These are phyloP conservation scores for Gentiana straminea DNA, from an alignment of 257 asterid genomes.

Conservation along the genomic window DNA sequence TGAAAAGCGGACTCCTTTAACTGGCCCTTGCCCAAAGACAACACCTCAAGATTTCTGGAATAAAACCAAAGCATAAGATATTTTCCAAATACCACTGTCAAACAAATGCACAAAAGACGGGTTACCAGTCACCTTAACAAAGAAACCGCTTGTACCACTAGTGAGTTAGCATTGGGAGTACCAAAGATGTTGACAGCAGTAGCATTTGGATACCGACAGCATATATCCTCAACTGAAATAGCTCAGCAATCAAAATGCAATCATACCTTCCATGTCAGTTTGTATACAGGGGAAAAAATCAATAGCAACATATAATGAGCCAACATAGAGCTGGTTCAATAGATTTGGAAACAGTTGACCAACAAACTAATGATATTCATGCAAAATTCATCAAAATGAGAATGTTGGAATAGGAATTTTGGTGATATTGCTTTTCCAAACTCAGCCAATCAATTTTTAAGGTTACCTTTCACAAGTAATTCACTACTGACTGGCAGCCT, in stretches of 20 bases:
- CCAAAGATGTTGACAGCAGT: conserved; percentile 73
- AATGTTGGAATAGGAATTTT: too few relatives aligned
- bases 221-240: conserved; percentile 69
- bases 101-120: conserved; percentile 5
- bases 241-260: conserved; percentile 11
- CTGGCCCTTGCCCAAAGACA: conserved; percentile 89
- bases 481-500: too few relatives aligned
- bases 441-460: too few relatives aligned
- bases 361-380: too few relatives aligned
- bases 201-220: conserved; percentile 88
- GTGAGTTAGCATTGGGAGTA: conserved; percentile 51
- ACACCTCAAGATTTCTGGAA: conserved; percentile 77
- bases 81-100: conserved; percentile 1
- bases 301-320: too few relatives aligned
- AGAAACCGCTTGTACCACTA: conserved; percentile 64
- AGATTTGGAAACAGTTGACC: too few relatives aligned
- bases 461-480: too few relatives aligned
- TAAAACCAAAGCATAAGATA: conserved; percentile 18
- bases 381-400: too few relatives aligned
- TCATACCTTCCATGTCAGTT: neutral
- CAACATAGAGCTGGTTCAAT: too few relatives aligned
- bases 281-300: too few relatives aligned
- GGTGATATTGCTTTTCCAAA: too few relatives aligned
- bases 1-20: conserved; percentile 73
- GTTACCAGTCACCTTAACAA: conserved; percentile 46